Conservation (phyloP, 805 yeast species). For the Wickerhamiella kurtzmanii region DNA sequence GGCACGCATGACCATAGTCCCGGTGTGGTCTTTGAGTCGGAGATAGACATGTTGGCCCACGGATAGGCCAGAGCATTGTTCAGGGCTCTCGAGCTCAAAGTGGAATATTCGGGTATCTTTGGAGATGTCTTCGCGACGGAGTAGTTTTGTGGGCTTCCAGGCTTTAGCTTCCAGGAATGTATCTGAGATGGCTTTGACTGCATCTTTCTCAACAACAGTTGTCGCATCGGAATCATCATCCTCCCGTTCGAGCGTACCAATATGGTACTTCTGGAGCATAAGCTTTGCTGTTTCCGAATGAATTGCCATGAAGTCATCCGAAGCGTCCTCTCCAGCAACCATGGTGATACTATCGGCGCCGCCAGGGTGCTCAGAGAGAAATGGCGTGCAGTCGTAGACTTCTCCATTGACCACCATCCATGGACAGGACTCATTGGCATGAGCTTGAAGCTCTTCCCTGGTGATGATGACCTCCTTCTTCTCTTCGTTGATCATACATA, state of each 20-base stretch:
- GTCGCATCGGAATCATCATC: constrained; percentile 16
- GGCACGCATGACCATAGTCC: constrained; percentile 25
- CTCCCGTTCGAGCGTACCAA: constrained; percentile 23
- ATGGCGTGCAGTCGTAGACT: constrained; percentile 28
- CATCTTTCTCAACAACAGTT: constrained; percentile 21
- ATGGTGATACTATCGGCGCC: constrained; percentile 34
- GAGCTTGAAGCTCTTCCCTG: constrained; percentile 15
- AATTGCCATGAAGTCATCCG: constrained; percentile 24
- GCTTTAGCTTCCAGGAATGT: constrained; percentile 23
- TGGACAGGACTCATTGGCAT: constrained; percentile 9
- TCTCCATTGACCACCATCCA: constrained; percentile 27
- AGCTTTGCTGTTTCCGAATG: constrained; percentile 77
- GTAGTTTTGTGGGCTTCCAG: constrained; percentile 22
- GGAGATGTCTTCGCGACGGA: constrained; percentile 20
- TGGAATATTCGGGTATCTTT: constrained; percentile 24
- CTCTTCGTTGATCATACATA: constrained; percentile 24
- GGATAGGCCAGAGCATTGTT: constrained; percentile 25
- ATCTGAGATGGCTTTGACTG: constrained; percentile 3
- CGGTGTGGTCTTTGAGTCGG: constrained; percentile 20
- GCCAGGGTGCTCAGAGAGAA: constrained; percentile 32
- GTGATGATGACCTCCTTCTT: constrained; percentile 17
- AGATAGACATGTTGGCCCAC: constrained; percentile 26
- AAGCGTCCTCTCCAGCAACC: constrained; percentile 40
- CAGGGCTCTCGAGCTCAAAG: constrained; percentile 22
- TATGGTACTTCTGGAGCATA: constrained; percentile 38